Conservation (phyloP, 1,139 yeast species). For the Debaryomyces udenii region DNA sequence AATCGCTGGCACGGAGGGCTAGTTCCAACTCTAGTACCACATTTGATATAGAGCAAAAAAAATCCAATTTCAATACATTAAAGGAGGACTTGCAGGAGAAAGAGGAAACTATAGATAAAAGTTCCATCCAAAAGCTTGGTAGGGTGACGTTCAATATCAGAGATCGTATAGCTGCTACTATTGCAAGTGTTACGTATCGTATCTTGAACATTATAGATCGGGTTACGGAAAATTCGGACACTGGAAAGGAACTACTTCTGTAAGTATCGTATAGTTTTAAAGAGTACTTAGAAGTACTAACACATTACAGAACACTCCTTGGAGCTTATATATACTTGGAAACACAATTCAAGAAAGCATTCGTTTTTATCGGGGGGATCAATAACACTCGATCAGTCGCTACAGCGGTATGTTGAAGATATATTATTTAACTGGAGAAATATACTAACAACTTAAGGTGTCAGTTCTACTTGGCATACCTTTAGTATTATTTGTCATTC, state of each 20-base stretch:
- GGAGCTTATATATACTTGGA: background rate
- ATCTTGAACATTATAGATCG: background rate
- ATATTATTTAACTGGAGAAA: background rate
- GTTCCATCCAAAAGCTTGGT: background rate
- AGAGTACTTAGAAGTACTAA: conserved; percentile 2
- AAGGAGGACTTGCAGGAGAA: background rate
- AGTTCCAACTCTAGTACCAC: background rate
- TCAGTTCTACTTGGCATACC: conserved; percentile 7
- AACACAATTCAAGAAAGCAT: background rate
- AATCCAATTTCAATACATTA: background rate
- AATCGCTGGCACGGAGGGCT: background rate
- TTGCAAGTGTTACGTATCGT: conserved; percentile 4
- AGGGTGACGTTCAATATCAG: conserved; percentile 1
- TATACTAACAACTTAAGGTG: conserved; percentile 4
- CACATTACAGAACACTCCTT: background rate
- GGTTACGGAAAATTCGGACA: conserved; percentile 3
- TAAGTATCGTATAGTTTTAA: background rate
- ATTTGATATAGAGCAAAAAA: background rate
- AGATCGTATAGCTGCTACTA: conserved; percentile 1
- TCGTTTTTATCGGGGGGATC: background rate
- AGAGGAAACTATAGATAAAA: background rate
- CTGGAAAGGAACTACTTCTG: conserved; percentile 4
- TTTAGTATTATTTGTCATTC: conserved; percentile 4
- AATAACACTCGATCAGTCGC: conserved; percentile 4
- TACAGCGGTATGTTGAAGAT: conserved; percentile 4